phyloP scores from a whole-genome alignment of 768 basidiomycete species.

The Hortiboletus flavorubellus region DNA sequence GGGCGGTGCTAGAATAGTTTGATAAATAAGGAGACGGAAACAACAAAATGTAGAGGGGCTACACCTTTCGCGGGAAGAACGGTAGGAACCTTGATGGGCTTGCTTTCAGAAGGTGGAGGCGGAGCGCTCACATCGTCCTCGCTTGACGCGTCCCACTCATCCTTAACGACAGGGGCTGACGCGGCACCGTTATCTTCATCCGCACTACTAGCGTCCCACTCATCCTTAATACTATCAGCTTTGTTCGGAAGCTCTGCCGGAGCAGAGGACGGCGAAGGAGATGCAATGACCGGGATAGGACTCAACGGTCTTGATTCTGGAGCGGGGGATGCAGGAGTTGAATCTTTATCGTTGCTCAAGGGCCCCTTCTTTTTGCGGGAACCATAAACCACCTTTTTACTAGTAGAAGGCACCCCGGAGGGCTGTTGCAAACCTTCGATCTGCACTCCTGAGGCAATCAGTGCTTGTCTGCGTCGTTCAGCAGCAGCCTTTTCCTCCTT shows the following conservation, averaged over 20 bases:
- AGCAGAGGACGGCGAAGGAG: conserved; percentile 25
- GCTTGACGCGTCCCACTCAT: conserved; percentile 70
- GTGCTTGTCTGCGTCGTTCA: conserved; percentile 85
- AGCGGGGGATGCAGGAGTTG: conserved; percentile 42
- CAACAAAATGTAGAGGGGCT: conserved; percentile 4
- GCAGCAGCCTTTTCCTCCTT: conserved; percentile 90
- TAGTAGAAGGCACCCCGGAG: conserved; percentile 36
- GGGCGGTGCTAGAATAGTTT: neutral
- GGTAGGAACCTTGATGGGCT: conserved; percentile 12
- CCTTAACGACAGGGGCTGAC: conserved; percentile 39
- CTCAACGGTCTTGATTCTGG: conserved; percentile 54
- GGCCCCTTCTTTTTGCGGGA: conserved; percentile 77
- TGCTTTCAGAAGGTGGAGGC: conserved; percentile 10
- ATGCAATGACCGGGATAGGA: conserved; percentile 23
- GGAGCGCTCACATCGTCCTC: conserved; percentile 45
- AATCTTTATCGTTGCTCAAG: conserved; percentile 39
- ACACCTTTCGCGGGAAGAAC: conserved; percentile 1
- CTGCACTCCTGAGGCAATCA: conserved; percentile 83
- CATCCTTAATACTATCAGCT: conserved; percentile 41
- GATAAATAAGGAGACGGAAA: neutral
- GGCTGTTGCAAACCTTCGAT: conserved; percentile 83
- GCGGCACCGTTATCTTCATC: conserved; percentile 36
- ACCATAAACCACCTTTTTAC: conserved; percentile 79
- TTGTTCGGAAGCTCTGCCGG: conserved; percentile 26
- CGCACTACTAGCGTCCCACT: conserved; percentile 50